phyloP scores from a whole-genome alignment of 306 rosid species.

The Canavalia ensiformis region DNA sequence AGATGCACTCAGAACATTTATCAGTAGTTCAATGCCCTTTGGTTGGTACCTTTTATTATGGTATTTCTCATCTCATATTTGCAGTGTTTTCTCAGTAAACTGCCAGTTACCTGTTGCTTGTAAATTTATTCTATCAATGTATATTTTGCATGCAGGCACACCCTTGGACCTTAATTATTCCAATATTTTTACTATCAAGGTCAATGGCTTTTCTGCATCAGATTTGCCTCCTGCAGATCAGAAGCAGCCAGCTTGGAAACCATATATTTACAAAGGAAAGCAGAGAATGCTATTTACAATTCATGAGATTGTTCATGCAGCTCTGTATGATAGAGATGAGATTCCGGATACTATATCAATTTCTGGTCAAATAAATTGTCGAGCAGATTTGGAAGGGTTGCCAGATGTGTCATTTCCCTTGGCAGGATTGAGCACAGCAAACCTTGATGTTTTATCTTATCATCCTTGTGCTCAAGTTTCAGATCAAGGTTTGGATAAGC shows the following conservation, averaged over 20 bases:
- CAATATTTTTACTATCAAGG: conserved; percentile 74
- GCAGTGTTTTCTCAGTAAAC: conserved; percentile 43
- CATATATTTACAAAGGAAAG: conserved; percentile 89
- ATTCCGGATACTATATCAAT: conserved; percentile 85
- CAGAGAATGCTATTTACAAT: conserved; percentile 81
- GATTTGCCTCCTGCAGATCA: conserved; percentile 87
- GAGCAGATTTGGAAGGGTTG: conserved; percentile 93
- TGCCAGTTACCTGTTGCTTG: conserved; percentile 46
- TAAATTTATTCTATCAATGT: conserved; percentile 42
- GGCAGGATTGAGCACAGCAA: conserved; percentile 64
- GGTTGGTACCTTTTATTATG: conserved; percentile 90
- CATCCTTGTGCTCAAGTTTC: conserved; percentile 94
- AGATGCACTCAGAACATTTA: conserved; percentile 87
- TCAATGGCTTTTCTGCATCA: conserved; percentile 82
- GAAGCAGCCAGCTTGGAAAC: conserved; percentile 99
- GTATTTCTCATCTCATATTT: conserved; percentile 63
- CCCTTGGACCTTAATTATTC: conserved; percentile 92
- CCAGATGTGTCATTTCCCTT: conserved; percentile 96
- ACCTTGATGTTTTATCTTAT: conserved; percentile 77
- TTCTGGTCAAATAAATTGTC: conserved; percentile 93
- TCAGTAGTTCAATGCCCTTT: conserved; percentile 96
- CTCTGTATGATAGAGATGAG: conserved; percentile 93
- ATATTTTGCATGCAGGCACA: conserved; percentile 67
- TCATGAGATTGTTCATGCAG: conserved; percentile 86
- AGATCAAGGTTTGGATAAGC: conserved; percentile 86